These are phyloP conservation scores for Teunomyces panamensis DNA, from an alignment of 805 yeast species.

Conservation along the genomic window DNA sequence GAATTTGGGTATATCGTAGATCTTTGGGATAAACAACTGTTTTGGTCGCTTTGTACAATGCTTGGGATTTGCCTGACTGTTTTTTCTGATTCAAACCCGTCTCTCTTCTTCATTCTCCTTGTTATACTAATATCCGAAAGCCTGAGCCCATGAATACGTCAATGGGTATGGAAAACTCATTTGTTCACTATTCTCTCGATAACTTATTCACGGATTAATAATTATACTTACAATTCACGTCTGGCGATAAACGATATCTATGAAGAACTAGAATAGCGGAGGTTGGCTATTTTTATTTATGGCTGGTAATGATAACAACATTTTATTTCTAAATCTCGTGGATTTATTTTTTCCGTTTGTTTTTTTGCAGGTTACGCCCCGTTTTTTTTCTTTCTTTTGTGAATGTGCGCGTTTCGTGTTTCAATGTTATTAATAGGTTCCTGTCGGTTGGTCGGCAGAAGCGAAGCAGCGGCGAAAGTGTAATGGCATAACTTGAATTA, in stretches of 20 bases:
- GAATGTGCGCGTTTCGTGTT: slow-evolving; percentile 3
- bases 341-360: not conserved
- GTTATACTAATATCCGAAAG: not conserved
- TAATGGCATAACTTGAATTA: not conserved
- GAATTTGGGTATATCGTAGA: not conserved
- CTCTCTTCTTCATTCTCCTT: not conserved
- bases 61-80: not conserved
- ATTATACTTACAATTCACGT: slow-evolving; percentile 1
- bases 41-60: not conserved
- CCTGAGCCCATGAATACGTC: not conserved
- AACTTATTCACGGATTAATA: not conserved
- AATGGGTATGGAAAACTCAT: not conserved
- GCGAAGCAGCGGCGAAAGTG: not conserved
- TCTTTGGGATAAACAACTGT: not conserved
- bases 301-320: not conserved
- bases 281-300: not conserved
- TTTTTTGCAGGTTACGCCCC: not conserved
- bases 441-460: slow-evolving; percentile 2
- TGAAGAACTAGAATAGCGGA: not conserved
- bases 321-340: not conserved
- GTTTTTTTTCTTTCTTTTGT: not conserved
- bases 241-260: slow-evolving; percentile 2
- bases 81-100: not conserved
- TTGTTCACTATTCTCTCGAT: not conserved
- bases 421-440: slow-evolving; percentile 3